These are phyloP conservation scores for Podila horticola DNA, from an alignment of 192 early-diverging fungal species.

Conservation along the genomic window DNA sequence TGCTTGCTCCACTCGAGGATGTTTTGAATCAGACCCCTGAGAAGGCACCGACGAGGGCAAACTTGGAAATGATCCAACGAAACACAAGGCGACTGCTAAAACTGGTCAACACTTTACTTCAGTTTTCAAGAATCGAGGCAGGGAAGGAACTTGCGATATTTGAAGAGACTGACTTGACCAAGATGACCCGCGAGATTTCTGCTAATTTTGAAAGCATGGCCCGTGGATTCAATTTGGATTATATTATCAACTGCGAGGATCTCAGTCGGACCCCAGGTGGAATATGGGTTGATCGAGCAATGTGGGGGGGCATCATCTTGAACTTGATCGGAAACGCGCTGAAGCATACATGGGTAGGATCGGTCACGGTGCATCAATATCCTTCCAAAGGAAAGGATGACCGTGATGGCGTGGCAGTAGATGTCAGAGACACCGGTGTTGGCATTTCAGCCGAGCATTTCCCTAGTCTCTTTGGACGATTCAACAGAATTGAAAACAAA, in stretches of 20 bases:
- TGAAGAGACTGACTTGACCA: conserved; percentile 56
- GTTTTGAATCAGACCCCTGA: conserved; percentile 33
- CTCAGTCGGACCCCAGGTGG: conserved; percentile 19
- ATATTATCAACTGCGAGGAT: conserved; percentile 50
- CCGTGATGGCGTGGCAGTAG: conserved; percentile 43
- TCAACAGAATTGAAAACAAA: conserved; percentile 64
- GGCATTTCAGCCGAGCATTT: conserved; percentile 66
- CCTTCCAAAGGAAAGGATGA: conserved; percentile 45
- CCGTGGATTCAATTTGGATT: conserved; percentile 56
- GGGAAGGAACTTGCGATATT: conserved; percentile 63
- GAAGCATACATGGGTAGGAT: conserved; percentile 61
- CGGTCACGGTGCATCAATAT: conserved; percentile 63
- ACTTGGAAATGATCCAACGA: conserved; percentile 55
- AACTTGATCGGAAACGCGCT: conserved; percentile 64
- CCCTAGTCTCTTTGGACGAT: conserved; percentile 62
- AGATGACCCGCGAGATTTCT: conserved; percentile 58
- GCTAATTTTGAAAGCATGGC: conserved; percentile 66
- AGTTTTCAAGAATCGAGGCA: conserved; percentile 65
- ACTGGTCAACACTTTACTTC: conserved; percentile 67
- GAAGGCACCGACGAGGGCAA: conserved; percentile 22
- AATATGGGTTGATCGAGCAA: conserved; percentile 64
- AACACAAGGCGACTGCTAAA: conserved; percentile 64
- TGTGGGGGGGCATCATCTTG: conserved; percentile 70
- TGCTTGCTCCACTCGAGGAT: conserved; percentile 64
- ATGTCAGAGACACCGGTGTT: conserved; percentile 51